Evolutionary conservation across 495 filamentous ascomycete genomes (phyloP), one percentile per base, ranked within the genome.

Genomic region (Aspergillus incahuasiensis): DNA sequence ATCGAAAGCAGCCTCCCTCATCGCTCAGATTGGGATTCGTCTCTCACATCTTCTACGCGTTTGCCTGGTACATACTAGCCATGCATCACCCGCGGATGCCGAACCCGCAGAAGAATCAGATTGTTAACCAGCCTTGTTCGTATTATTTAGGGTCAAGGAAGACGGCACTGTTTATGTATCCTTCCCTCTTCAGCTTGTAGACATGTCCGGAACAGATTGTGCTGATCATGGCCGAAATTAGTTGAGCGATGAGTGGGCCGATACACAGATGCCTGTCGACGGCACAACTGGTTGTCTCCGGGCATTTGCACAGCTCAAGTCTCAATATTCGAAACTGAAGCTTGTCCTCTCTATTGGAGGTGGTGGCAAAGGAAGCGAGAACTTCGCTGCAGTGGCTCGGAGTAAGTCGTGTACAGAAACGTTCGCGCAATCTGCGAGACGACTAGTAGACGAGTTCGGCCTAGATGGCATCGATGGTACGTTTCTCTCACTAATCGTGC

Each of bases 31-130:
- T 86, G 63, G 80, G 77, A 28, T 77, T 81, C 54, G 74, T 88
- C 39, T 86, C 89, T 51, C 88, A 92, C 63, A 82, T 95, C 38
- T 95, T 92, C 65, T 96, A 96, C 68, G 89, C 91, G 48, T 95
- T 91, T 81, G 90, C 89, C 61, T 79, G 79, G 83, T 84, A 71
- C 62, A 56, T 63, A 63, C 58, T 52, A 42, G 46, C 43, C 49
- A 58, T 58, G 39, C 38, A 63, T 47, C 40, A 48, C 25, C 41
- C 39, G 28, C 3, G 30, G 25, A 25, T 21, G 55, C 24, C 51
- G 28, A 44, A 19, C 24, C 41, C 44, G 39, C 46, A 56, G 46
- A 58, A 54, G 56, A 65, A 52, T 60, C 63, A 62, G 60, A 60
- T 56, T 40, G 51, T 65, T 57, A 61, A 62, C 52, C 50, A 59